A percentile compares a stretch with the other conserved stretches of the same genome.
These are phyloP conservation scores for Exutisphaerella laricina DNA, from an alignment of 2,329 filamentous ascomycete species.

Conservation along the genomic window DNA sequence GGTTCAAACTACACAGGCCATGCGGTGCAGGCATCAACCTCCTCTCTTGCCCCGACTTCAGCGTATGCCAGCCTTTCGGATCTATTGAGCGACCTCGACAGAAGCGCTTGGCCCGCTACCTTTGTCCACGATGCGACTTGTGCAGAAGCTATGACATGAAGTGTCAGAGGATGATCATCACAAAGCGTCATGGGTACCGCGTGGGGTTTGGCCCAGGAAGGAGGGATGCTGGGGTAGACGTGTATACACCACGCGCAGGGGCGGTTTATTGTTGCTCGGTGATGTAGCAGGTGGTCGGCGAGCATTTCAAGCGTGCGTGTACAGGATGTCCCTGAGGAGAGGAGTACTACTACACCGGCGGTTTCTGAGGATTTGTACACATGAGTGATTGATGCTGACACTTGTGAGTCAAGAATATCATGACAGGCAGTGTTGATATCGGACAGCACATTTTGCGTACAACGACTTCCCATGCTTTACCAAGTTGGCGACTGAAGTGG, in stretches of 20 bases:
- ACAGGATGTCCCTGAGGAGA: too few species aligned
- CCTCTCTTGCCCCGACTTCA: slow-evolving; percentile 37
- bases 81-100: slow-evolving; percentile 22
- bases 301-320: too few species aligned
- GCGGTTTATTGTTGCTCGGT: slow-evolving; percentile 13
- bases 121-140: slow-evolving; percentile 30
- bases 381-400: too few species aligned
- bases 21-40: slow-evolving; percentile 40
- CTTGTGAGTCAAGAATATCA: too few species aligned
- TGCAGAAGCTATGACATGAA: slow-evolving; percentile 24
- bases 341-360: too few species aligned
- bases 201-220: slow-evolving; percentile 24
- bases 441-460: too few species aligned
- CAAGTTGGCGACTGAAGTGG: too few species aligned
- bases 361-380: too few species aligned
- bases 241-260: slow-evolving; percentile 17
- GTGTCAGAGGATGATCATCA: slow-evolving; percentile 21
- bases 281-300: slow-evolving; percentile 9
- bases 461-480: too few species aligned
- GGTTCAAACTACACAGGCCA: slow-evolving; percentile 41
- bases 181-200: slow-evolving; percentile 25
- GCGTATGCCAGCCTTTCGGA: slow-evolving; percentile 21
- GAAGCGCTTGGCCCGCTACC: slow-evolving; percentile 17
- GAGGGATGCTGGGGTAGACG: slow-evolving; percentile 21
- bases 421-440: too few species aligned